Conservation (phyloP, 345 rosid genomes). For the Dimocarpus longan region DNA sequence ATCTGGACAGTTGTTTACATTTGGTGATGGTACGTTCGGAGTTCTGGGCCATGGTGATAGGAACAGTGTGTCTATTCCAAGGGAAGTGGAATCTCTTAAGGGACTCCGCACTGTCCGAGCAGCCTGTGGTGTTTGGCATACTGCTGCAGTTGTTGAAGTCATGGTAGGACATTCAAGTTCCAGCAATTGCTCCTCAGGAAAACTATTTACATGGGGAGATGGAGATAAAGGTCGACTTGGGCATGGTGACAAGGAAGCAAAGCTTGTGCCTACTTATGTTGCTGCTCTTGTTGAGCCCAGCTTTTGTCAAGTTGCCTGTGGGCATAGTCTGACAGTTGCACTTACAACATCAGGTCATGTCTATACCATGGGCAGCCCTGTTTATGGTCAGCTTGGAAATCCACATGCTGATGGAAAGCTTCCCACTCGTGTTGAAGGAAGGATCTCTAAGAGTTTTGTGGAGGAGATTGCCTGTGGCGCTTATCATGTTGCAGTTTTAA, state of each 20-base stretch:
- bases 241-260: slow-evolving; percentile 93
- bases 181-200: slow-evolving; percentile 91
- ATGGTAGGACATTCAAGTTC: slow-evolving; percentile 93
- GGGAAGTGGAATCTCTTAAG: slow-evolving; percentile 79
- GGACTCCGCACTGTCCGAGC: slow-evolving; percentile 80
- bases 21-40: slow-evolving; percentile 84
- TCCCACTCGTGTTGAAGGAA: slow-evolving; percentile 86
- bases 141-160: slow-evolving; percentile 95
- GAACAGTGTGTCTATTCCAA: slow-evolving; percentile 61
- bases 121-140: slow-evolving; percentile 89
- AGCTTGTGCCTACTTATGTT: slow-evolving; percentile 92
- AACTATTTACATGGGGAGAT: slow-evolving; percentile 98
- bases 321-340: slow-evolving; percentile 91
- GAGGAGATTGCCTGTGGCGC: slow-evolving; percentile 98
- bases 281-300: slow-evolving; percentile 95
- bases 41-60: slow-evolving; percentile 81
- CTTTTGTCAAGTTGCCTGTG: slow-evolving; percentile 94
- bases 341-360: slow-evolving; percentile 87
- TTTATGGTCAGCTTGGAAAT: slow-evolving; percentile 96
- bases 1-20: slow-evolving; percentile 73
- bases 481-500: slow-evolving; percentile 92
- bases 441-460: slow-evolving; percentile 78
- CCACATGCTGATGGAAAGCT: slow-evolving; percentile 87
- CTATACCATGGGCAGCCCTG: slow-evolving; percentile 95
- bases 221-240: slow-evolving; percentile 98